Percentiles rank a stretch among this genome's conserved stretches.
These are phyloP conservation scores for Trifolium repens DNA, from an alignment of 306 rosid genomes.

Conservation along the genomic window DNA sequence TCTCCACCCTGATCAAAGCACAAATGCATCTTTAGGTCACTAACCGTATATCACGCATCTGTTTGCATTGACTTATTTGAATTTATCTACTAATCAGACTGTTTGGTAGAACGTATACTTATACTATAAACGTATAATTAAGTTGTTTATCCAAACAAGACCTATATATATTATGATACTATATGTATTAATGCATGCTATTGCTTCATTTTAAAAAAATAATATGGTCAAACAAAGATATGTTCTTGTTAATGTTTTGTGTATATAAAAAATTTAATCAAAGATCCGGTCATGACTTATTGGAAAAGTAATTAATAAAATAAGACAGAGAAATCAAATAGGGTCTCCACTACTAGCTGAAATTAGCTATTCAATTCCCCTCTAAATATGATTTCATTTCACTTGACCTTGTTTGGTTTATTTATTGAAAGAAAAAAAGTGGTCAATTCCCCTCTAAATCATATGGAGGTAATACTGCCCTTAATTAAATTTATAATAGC, in stretches of 20 bases:
- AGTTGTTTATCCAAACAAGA: background rate
- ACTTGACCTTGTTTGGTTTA: constrained; percentile 31
- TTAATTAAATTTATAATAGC: background rate
- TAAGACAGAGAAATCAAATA: constrained; percentile 35
- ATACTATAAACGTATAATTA: background rate
- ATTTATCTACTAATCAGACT: background rate
- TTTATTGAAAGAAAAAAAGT: background rate
- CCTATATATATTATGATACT: background rate
- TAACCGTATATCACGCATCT: background rate
- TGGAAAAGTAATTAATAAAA: constrained; percentile 29
- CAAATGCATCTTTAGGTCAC: constrained; percentile 4
- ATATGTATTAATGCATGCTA: background rate
- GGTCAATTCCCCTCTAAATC: too few relatives aligned
- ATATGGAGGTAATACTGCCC: too few relatives aligned
- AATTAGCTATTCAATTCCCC: background rate
- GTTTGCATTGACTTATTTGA: background rate
- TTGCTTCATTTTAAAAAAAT: constrained; percentile 28
- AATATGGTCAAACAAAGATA: constrained; percentile 35
- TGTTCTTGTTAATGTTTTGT: constrained; percentile 31
- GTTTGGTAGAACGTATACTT: background rate
- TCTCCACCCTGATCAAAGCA: constrained; percentile 74
- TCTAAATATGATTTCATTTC: background rate
- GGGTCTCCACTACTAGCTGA: constrained; percentile 28
- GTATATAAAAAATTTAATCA: constrained; percentile 28
- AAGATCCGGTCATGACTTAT: constrained; percentile 33